Conservation (phyloP, 352 stramenopile genomes). For the Elongisporangium senticosum region DNA sequence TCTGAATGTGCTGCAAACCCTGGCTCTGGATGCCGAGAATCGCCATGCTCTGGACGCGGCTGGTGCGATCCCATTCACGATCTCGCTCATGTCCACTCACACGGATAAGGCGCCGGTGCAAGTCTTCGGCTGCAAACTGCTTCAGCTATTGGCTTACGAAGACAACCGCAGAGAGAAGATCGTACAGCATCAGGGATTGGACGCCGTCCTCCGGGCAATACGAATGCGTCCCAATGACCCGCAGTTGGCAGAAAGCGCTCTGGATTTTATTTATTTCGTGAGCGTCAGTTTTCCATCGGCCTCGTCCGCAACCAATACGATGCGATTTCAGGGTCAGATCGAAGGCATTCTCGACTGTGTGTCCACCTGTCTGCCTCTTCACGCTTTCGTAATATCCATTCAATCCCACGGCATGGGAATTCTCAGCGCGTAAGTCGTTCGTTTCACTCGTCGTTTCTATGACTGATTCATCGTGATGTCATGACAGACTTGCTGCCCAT, state of each 20-base stretch:
- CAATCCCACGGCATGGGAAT: conserved; percentile 49
- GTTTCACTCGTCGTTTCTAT: neutral
- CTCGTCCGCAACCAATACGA: conserved; percentile 4
- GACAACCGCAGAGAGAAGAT: conserved; percentile 45
- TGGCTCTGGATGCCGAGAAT: conserved; percentile 37
- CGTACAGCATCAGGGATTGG: conserved; percentile 21
- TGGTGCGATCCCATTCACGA: conserved; percentile 20
- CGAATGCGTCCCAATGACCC: conserved; percentile 24
- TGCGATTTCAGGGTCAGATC: conserved; percentile 4
- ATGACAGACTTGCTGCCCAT: conserved; percentile 18
- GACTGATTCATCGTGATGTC: neutral
- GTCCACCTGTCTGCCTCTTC: neutral
- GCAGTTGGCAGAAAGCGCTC: conserved; percentile 30
- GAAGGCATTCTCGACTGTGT: conserved; percentile 18
- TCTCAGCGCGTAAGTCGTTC: conserved; percentile 30
- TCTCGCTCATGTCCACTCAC: conserved; percentile 33
- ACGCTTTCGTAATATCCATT: conserved; percentile 20
- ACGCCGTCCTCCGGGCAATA: conserved; percentile 27
- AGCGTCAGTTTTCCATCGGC: conserved; percentile 35
- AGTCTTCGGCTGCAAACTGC: conserved; percentile 51
- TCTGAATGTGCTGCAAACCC: conserved; percentile 43
- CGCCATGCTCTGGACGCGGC: conserved; percentile 23
- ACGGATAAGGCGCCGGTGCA: conserved; percentile 25
- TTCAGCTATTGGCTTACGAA: conserved; percentile 65
- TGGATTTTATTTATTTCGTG: conserved; percentile 54